These are phyloP conservation scores for Candida tropicalis DNA, from an alignment of 1,139 yeast species.

Conservation along the genomic window DNA sequence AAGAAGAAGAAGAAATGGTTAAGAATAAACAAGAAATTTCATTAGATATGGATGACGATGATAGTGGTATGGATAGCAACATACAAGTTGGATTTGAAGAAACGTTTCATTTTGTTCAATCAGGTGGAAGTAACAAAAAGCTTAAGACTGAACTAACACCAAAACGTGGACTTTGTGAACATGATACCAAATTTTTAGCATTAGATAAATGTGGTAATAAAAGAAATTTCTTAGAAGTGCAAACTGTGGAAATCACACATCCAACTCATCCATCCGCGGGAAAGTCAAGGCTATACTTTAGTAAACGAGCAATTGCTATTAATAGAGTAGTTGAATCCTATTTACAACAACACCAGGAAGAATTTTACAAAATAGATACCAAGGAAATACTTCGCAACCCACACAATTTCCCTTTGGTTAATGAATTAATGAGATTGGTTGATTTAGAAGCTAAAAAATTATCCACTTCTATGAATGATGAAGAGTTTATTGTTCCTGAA, in stretches of 20 bases:
- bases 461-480: slow-evolving; percentile 12
- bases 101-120: slow-evolving; percentile 3
- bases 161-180: slow-evolving; percentile 5
- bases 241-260: slow-evolving; percentile 31
- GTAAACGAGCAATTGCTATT: slow-evolving; percentile 51
- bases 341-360: slow-evolving; percentile 14
- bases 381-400: slow-evolving; percentile 13
- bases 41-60: slow-evolving; percentile 12
- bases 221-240: slow-evolving; percentile 53
- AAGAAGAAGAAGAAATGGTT: slow-evolving; percentile 8
- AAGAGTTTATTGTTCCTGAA: slow-evolving; percentile 23
- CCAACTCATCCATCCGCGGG: slow-evolving; percentile 24
- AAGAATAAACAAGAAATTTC: slow-evolving; percentile 8
- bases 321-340: slow-evolving; percentile 43
- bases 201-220: slow-evolving; percentile 80
- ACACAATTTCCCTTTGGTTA: slow-evolving; percentile 10
- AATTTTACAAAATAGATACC: slow-evolving; percentile 16
- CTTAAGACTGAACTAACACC: slow-evolving; percentile 3
- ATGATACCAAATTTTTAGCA: slow-evolving; percentile 67
- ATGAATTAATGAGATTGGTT: slow-evolving; percentile 26
- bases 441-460: slow-evolving; percentile 23
- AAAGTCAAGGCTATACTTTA: slow-evolving; percentile 32
- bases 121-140: slow-evolving; percentile 1
- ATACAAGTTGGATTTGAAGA: slow-evolving; percentile 3
- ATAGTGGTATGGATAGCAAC: background rate